A percentile compares a stretch with the other conserved stretches of the same genome.
phyloP scores from a whole-genome alignment of 2,329 filamentous ascomycete species.

The Hypomyces perniciosus region DNA sequence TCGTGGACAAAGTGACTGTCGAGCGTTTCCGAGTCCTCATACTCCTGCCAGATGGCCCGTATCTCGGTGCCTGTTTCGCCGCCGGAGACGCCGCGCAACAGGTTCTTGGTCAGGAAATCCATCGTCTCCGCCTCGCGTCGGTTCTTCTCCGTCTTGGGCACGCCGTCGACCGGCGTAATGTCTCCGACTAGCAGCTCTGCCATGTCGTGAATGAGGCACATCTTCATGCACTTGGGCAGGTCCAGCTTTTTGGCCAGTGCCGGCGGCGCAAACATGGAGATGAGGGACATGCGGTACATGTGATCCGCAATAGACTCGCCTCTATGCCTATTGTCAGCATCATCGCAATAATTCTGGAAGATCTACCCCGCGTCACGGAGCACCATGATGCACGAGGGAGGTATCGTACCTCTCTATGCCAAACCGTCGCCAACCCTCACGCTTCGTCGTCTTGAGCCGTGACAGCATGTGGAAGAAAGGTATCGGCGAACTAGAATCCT shows the following conservation, averaged over 20 bases:
- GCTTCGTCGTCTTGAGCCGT: slow-evolving; percentile 90
- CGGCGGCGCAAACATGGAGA: slow-evolving; percentile 85
- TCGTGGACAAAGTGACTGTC: slow-evolving; percentile 93
- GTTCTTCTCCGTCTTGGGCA: slow-evolving; percentile 82
- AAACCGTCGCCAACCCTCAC: slow-evolving; percentile 92
- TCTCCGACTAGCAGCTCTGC: slow-evolving; percentile 92
- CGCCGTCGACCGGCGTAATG: slow-evolving; percentile 86
- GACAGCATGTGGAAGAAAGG: slow-evolving; percentile 94
- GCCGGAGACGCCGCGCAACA: slow-evolving; percentile 72
- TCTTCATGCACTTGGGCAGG: slow-evolving; percentile 78
- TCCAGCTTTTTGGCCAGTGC: slow-evolving; percentile 67
- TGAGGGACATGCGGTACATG: slow-evolving; percentile 99
- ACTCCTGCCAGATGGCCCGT: slow-evolving; percentile 83
- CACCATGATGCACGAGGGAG: not conserved
- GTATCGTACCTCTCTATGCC: slow-evolving; percentile 56
- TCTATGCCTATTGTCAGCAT: slow-evolving; percentile 27
- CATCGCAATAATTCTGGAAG: too few relatives aligned
- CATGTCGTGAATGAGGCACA: slow-evolving; percentile 97
- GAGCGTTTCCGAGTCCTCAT: slow-evolving; percentile 77
- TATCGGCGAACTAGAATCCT: slow-evolving; percentile 65
- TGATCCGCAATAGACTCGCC: slow-evolving; percentile 95
- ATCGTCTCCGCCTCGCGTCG: slow-evolving; percentile 83
- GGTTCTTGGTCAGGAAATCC: slow-evolving; percentile 72
- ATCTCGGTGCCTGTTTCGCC: slow-evolving; percentile 65
- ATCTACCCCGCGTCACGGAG: too few relatives aligned